phyloP scores from a whole-genome alignment of 108 stramenopile species.

The Cyclotella baltica region DNA sequence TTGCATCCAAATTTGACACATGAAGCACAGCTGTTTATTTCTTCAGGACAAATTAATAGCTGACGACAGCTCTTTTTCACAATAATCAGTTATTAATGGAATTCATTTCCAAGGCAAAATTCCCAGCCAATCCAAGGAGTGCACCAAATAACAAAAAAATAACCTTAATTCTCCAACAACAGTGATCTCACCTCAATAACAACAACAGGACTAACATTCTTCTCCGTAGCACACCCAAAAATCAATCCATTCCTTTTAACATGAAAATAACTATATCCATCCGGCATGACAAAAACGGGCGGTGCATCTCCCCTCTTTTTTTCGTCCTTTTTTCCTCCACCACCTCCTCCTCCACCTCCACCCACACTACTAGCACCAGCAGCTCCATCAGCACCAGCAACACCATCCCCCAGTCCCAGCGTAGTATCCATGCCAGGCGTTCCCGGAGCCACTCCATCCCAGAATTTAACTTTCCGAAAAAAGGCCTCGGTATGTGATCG shows the following conservation, averaged over 20 bases:
- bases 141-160: neutral
- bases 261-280: slow-evolving; percentile 94
- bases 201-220: slow-evolving; percentile 85
- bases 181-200: slow-evolving; percentile 73
- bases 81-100: too few species aligned
- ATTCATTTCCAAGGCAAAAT: too few species aligned
- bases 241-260: slow-evolving; percentile 96
- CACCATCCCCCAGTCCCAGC: slow-evolving; percentile 22
- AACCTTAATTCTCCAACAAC: neutral
- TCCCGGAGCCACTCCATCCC: slow-evolving; percentile 71
- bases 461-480: slow-evolving; percentile 98
- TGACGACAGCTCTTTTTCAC: too few species aligned
- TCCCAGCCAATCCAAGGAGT: too few species aligned
- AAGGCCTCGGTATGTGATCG: slow-evolving; percentile 93
- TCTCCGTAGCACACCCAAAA: slow-evolving; percentile 95
- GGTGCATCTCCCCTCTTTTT: slow-evolving; percentile 85
- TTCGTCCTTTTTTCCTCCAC: slow-evolving; percentile 21
- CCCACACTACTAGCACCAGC: neutral
- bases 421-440: slow-evolving; percentile 55
- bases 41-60: too few species aligned
- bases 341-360: slow-evolving; percentile 21
- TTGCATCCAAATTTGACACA: too few species aligned
- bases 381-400: slow-evolving; percentile 4
- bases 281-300: slow-evolving; percentile 90
- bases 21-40: too few species aligned